Evolutionary conservation across 2,329 filamentous ascomycete genomes (phyloP), one percentile per base, ranked within the genome.

Genomic region (Microdochium paspali): DNA sequence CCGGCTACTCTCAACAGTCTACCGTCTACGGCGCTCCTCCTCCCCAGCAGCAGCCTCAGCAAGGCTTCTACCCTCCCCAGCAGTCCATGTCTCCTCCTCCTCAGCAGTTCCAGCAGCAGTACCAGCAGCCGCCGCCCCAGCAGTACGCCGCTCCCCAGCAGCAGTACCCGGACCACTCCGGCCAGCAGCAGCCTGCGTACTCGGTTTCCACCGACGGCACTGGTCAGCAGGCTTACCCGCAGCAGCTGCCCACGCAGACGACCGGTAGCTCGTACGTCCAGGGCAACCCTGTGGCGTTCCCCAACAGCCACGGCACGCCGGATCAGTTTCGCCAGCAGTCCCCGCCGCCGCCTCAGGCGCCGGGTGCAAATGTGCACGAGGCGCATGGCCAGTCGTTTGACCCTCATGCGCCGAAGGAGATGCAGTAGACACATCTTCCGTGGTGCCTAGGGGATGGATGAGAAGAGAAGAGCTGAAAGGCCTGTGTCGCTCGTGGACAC

Each of bases 251-350:
- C 1, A 26, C 51, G 3, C 53, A 57, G 40, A 51, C 50, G 3
- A 58, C 53, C 6, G 54, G 54, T 2, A 46, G 28, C 35, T 52
- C 50, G 3, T 53, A 56, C n/a, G 47, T 46, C 10, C 55, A 54
- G 21, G 43, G 53, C 5, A 46, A 54, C 46, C 48, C 49, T 28
- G 35, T 40, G 15, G 20, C 24, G 21, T 18, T 50, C 32, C 50
- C 50, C 35, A 48, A 45, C 10, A 23, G 56, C 42, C 54, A 58
- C 45, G 47, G 46, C 10, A 50, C 51, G n/a, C 47, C 42, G 6
- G 48, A 59, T 10, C 32, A 45, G 24, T 23, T 28, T 50, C 32
- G 49, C 50, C 35, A 48, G 44, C 10, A 23, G 56, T 39, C 54
- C 57, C 45, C 46, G 46, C 10, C 51, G n/a, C 47, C 42, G 6